Conservation (phyloP, 2,329 filamentous ascomycete genomes). For the Beauveria medogensis region DNA sequence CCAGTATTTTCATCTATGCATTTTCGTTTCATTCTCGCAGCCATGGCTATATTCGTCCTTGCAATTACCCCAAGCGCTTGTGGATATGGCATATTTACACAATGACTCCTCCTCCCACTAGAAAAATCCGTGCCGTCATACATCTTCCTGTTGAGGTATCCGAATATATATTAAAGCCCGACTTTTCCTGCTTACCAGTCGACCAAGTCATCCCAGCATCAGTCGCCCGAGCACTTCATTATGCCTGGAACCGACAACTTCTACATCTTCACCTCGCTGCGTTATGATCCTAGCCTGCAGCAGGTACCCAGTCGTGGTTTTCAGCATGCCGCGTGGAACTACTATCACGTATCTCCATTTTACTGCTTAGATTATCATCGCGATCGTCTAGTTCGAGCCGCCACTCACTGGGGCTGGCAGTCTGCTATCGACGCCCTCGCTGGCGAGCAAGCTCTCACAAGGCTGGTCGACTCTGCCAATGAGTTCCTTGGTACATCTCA, state of each 20-base stretch:
- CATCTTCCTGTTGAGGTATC: neutral
- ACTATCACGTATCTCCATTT: slow-evolving; percentile 48
- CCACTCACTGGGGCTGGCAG: slow-evolving; percentile 47
- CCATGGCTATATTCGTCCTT: neutral
- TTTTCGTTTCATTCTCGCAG: neutral
- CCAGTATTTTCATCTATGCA: too few species aligned
- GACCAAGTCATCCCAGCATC: neutral
- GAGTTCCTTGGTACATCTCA: slow-evolving; percentile 28
- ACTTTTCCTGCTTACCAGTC: too few species aligned
- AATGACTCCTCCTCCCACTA: neutral
- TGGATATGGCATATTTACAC: neutral
- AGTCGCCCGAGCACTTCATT: neutral
- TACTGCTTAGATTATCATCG: slow-evolving; percentile 76
- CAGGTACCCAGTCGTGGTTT: slow-evolving; percentile 31
- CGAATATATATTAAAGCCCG: neutral
- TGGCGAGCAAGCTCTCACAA: slow-evolving; percentile 37
- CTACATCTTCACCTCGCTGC: slow-evolving; percentile 61
- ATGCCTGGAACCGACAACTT: slow-evolving; percentile 38
- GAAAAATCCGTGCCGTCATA: neutral
- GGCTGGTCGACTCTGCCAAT: slow-evolving; percentile 26
- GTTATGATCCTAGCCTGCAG: slow-evolving; percentile 57
- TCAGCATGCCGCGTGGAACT: slow-evolving; percentile 44
- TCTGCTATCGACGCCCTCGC: slow-evolving; percentile 35
- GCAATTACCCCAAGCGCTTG: neutral
- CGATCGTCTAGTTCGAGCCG: slow-evolving; percentile 64